Percentiles rank a stretch among this genome's conserved stretches.
These are phyloP conservation scores for Syzygium malaccense DNA, from an alignment of 441 rosid genomes.

Conservation along the genomic window DNA sequence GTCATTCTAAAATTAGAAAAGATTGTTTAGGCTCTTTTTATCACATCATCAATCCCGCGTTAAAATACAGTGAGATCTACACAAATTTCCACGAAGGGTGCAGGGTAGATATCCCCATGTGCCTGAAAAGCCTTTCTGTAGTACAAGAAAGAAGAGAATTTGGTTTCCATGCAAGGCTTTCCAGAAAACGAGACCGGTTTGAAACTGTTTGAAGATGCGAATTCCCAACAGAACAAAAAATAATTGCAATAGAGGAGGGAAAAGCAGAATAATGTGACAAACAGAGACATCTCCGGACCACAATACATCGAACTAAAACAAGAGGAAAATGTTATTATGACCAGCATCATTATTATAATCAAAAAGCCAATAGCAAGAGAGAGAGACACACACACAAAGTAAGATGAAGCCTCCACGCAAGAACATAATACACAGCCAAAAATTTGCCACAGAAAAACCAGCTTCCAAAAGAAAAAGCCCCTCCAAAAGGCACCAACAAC, in stretches of 20 bases:
- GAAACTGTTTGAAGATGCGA: constrained; percentile 5
- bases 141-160: background rate
- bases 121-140: background rate
- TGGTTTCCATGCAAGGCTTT: background rate
- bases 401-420: background rate
- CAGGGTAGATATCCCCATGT: background rate
- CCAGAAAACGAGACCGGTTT: constrained; percentile 14
- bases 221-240: background rate
- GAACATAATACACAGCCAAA: constrained; percentile 8
- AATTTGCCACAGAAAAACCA: constrained; percentile 7
- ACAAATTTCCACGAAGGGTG: background rate
- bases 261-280: background rate
- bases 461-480: background rate
- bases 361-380: background rate
- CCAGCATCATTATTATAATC: background rate
- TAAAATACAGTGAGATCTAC: background rate
- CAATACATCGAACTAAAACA: background rate
- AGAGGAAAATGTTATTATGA: background rate
- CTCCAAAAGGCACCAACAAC: background rate
- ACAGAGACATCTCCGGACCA: constrained; percentile 9
- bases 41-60: background rate
- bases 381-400: background rate
- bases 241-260: background rate
- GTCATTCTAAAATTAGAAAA: background rate
- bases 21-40: background rate